phyloP scores from a whole-genome alignment of 2,329 filamentous ascomycete species.

The Alternaria incomplexa region DNA sequence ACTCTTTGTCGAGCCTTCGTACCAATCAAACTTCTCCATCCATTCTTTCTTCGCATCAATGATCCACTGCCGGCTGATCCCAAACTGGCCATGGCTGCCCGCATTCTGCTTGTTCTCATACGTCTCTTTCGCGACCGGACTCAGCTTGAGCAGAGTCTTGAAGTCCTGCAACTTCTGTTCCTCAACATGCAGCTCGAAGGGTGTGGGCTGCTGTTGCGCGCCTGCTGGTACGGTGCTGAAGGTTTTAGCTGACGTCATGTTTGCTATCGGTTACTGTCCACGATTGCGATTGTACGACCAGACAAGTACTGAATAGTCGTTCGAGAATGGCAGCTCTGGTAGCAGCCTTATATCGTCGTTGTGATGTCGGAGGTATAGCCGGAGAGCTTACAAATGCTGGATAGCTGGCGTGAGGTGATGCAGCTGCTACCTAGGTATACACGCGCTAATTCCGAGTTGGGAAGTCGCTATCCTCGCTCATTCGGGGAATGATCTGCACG shows the following conservation, averaged over 20 bases:
- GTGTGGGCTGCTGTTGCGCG: constrained; percentile 21
- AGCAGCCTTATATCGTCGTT: neutral
- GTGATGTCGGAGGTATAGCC: neutral
- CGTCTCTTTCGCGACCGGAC: constrained; percentile 39
- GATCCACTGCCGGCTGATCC: constrained; percentile 42
- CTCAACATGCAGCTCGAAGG: constrained; percentile 34
- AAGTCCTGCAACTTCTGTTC: constrained; percentile 40
- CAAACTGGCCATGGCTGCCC: constrained; percentile 36
- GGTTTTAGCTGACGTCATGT: constrained; percentile 24
- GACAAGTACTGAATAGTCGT: no score
- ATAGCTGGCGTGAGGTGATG: neutral
- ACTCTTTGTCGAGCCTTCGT: neutral
- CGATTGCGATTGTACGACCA: neutral
- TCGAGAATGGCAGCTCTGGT: neutral
- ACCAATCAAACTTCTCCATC: constrained; percentile 46
- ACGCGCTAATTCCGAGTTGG: neutral
- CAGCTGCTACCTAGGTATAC: neutral
- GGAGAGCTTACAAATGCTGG: constrained; percentile 7
- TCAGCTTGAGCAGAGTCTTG: constrained; percentile 35
- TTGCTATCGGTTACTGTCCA: neutral
- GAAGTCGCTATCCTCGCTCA: neutral
- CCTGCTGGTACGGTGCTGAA: constrained; percentile 22
- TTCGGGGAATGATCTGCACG: neutral
- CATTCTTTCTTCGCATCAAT: constrained; percentile 36
- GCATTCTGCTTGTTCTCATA: constrained; percentile 37